Percentiles rank a stretch among this genome's conserved stretches.
Evolutionary conservation across 2,329 filamentous ascomycete genomes (phyloP).

Genomic region (Paracoccidioides brasiliensis): DNA sequence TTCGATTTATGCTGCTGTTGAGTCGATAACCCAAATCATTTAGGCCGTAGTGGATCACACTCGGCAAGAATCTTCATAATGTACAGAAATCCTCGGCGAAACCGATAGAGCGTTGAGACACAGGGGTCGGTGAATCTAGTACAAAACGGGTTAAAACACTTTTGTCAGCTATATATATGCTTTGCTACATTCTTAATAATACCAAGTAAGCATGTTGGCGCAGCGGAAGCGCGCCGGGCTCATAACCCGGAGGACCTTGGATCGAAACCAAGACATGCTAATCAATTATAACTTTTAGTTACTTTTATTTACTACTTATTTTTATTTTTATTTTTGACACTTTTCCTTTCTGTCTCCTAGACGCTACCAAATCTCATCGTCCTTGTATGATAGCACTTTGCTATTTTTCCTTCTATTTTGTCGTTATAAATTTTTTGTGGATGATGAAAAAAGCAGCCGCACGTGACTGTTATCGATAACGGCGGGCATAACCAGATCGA

Average conservation of each 20-base stretch:
- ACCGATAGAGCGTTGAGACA: no score
- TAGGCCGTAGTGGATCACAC: no score
- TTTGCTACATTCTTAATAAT: no score
- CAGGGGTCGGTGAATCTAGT: neutral
- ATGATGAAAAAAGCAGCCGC: neutral
- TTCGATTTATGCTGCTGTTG: no score
- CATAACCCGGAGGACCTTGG: slow-evolving; percentile 24
- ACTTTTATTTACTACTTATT: neutral
- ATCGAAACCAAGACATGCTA: slow-evolving; percentile 6
- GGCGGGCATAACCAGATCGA: neutral
- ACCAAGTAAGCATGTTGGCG: slow-evolving; percentile 14
- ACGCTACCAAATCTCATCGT: neutral
- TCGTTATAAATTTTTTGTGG: neutral
- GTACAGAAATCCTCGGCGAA: no score
- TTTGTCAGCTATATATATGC: neutral
- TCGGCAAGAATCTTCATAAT: no score
- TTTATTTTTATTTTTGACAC: neutral
- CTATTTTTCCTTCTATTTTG: neutral
- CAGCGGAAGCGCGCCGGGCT: slow-evolving; percentile 26
- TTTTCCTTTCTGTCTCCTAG: neutral
- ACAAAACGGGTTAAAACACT: neutral
- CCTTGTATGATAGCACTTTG: neutral
- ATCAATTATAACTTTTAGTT: neutral
- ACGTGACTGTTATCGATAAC: slow-evolving; percentile 26
- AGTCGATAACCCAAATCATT: no score